Evolutionary conservation across 768 basidiomycete species (phyloP), one percentile per base, ranked within the genome.

Genomic region (Tricholoma saponaceum): DNA sequence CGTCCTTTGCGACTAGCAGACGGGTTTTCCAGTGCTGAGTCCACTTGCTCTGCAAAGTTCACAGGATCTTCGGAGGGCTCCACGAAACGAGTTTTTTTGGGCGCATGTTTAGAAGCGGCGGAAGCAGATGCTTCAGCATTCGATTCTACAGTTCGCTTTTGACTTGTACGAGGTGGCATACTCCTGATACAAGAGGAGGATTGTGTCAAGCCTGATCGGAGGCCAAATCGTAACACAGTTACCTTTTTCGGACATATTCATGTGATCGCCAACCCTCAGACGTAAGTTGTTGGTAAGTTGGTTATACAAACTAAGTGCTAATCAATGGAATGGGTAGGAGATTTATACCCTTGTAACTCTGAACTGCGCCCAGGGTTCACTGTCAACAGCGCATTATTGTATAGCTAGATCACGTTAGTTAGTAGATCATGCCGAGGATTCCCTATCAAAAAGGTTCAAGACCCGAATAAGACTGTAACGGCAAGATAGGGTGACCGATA

Each of bases 31-130:
- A 93, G 83, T 0, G 85, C 79, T 3, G 79, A 79, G 59, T 92
- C 89, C 43, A 92, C 88, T 62, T 92, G 80, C 62, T 91, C 88
- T 3, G 83, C 87, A 70, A 93, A 93, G 64, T 83, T 83, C 35
- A 76, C 73, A 2, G 89, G 86, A 64, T 92, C 90, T 25, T 92
- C 90, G 18, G 76, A 70, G 5, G 90, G 89, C 35, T 91, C 89
- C 25, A 86, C 78, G 58, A 92, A 87, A 51, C 90, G 86, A n/a
- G 87, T 85, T 65, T 89, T 90, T 71, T 92, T 91, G 3, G 76
- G 61, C 12, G 78, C 65, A 51, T 72, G 76, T 8, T 61, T 62
- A 39, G 56, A 50, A 2, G 53, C 18, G 39, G 10, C 14, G 6
- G 72, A 59, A 43, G 72, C 66, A 3, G 74, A 62, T 73, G 70